Evolutionary conservation across 352 stramenopile genomes (phyloP).

Genomic region (Pythium vanterpoolii): DNA sequence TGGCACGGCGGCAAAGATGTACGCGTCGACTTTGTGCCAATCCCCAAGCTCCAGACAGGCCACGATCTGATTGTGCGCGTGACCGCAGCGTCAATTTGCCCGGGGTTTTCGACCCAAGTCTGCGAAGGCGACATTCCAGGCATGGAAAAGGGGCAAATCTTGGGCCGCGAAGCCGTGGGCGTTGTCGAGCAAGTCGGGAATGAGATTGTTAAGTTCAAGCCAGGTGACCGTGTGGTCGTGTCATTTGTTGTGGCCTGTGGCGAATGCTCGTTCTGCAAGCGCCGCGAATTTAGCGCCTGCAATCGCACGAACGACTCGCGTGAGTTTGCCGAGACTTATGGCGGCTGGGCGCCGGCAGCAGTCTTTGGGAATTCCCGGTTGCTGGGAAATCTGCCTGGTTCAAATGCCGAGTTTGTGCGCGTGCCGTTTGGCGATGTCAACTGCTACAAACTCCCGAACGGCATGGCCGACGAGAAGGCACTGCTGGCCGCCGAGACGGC

Average conservation of each 20-base stretch:
- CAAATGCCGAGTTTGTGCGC: slow-evolving; percentile 71
- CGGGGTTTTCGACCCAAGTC: slow-evolving; percentile 49
- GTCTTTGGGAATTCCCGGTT: slow-evolving; percentile 55
- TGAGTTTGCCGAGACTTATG: slow-evolving; percentile 63
- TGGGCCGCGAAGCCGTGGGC: slow-evolving; percentile 71
- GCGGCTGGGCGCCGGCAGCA: slow-evolving; percentile 56
- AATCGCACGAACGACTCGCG: slow-evolving; percentile 70
- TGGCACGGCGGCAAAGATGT: slow-evolving; percentile 53
- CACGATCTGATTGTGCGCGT: slow-evolving; percentile 63
- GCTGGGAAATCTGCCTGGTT: slow-evolving; percentile 56
- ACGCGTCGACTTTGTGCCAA: slow-evolving; percentile 48
- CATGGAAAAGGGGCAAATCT: slow-evolving; percentile 58
- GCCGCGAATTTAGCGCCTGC: slow-evolving; percentile 59
- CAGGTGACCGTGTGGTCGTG: slow-evolving; percentile 69
- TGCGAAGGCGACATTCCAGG: slow-evolving; percentile 31
- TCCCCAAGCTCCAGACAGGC: slow-evolving; percentile 51
- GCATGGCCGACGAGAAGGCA: slow-evolving; percentile 58
- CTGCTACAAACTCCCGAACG: slow-evolving; percentile 57
- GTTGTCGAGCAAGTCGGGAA: slow-evolving; percentile 49
- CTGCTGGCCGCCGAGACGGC: slow-evolving; percentile 63
- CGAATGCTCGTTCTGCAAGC: slow-evolving; percentile 60
- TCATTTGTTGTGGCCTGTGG: slow-evolving; percentile 71
- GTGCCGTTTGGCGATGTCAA: slow-evolving; percentile 74
- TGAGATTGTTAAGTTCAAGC: slow-evolving; percentile 47
- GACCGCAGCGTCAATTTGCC: slow-evolving; percentile 54